phyloP scores from a whole-genome alignment of 2,329 filamentous ascomycete genomes.

The Berkeleyomyces rouxiae region DNA sequence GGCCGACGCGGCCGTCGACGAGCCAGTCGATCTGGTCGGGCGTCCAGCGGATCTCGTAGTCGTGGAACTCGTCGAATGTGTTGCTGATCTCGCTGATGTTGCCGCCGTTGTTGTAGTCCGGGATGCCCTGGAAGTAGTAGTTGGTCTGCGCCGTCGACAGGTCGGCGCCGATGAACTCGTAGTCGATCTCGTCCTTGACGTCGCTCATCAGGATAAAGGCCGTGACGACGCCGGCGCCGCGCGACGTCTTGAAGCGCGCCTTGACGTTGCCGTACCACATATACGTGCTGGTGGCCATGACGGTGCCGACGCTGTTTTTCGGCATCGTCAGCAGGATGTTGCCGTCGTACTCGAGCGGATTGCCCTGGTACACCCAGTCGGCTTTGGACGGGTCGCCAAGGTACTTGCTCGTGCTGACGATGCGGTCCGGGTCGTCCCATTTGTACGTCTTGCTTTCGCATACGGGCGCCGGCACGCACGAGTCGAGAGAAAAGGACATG shows the following conservation, averaged over 20 bases:
- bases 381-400: constrained; percentile 63
- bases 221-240: constrained; percentile 80
- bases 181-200: constrained; percentile 97
- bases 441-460: constrained; percentile 61
- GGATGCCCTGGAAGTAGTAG: constrained; percentile 90
- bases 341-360: constrained; percentile 49
- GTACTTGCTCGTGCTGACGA: constrained; percentile 62
- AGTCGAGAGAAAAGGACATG: constrained; percentile 65
- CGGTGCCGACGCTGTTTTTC: constrained; percentile 65
- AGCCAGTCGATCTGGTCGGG: constrained; percentile 75
- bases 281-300: constrained; percentile 69
- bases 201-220: constrained; percentile 93
- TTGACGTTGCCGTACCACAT: constrained; percentile 95
- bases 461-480: constrained; percentile 70
- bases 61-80: constrained; percentile 65
- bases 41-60: constrained; percentile 86
- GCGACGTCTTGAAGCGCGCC: constrained; percentile 68
- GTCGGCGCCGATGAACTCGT: constrained; percentile 78
- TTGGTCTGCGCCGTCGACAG: constrained; percentile 72
- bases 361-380: constrained; percentile 82
- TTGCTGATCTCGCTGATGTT: constrained; percentile 50
- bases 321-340: constrained; percentile 80
- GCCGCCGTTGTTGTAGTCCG: constrained; percentile 60
- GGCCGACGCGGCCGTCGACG: constrained; percentile 63
- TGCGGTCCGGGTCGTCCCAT: constrained; percentile 54